Conservation (phyloP, 2,329 filamentous ascomycete genomes). For the Kalmusia sp. region DNA sequence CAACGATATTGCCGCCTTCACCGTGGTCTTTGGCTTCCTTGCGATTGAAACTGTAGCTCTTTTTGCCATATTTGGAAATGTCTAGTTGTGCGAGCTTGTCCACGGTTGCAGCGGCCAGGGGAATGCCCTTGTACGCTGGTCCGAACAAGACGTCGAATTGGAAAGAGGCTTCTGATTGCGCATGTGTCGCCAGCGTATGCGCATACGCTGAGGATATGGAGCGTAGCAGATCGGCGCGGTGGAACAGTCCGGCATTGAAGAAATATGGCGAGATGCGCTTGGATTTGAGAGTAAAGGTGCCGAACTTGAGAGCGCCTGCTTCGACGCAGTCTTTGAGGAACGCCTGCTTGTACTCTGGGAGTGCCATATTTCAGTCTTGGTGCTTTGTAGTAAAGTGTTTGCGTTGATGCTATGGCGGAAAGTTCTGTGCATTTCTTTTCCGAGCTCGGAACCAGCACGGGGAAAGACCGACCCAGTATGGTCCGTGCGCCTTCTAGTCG, state of each 20-base stretch:
- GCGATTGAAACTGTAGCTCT: constrained; percentile 90
- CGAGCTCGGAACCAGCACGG: constrained; percentile 37
- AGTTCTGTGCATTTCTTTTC: constrained; percentile 24
- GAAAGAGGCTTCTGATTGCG: constrained; percentile 52
- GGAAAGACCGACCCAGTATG: constrained; percentile 3
- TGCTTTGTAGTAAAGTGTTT: constrained; percentile 1
- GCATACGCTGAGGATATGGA: constrained; percentile 86
- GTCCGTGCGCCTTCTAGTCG: constrained; percentile 28
- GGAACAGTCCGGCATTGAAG: constrained; percentile 94
- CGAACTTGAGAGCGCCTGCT: constrained; percentile 78
- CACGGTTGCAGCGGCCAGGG: constrained; percentile 79
- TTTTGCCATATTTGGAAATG: constrained; percentile 67
- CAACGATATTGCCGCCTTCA: constrained; percentile 92
- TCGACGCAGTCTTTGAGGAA: constrained; percentile 75
- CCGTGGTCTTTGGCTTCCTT: constrained; percentile 97
- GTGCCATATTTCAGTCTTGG: constrained; percentile 20
- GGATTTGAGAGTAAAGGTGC: constrained; percentile 89
- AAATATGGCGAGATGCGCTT: constrained; percentile 93
- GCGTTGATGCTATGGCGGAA: constrained; percentile 2
- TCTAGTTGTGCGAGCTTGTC: constrained; percentile 78
- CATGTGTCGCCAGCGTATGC: constrained; percentile 59
- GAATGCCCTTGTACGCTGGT: constrained; percentile 97
- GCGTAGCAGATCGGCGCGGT: constrained; percentile 77
- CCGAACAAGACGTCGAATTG: constrained; percentile 87
- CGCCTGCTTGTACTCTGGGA: constrained; percentile 64